phyloP scores from a whole-genome alignment of 495 filamentous ascomycete species.

The Pseudoneurospora amorphoporcata region DNA sequence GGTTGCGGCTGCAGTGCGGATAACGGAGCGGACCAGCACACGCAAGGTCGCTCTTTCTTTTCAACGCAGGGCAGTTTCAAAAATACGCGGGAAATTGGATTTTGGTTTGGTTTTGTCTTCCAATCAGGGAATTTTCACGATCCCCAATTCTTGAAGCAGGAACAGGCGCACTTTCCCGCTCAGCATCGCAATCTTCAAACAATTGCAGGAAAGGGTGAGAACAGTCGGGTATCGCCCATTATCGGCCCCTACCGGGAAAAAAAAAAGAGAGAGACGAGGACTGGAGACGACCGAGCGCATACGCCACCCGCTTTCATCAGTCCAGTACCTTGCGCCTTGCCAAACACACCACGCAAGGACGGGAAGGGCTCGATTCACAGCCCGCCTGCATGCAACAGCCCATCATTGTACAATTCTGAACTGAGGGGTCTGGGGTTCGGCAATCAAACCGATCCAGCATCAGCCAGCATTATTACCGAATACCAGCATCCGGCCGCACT shows the following conservation, averaged over 20 bases:
- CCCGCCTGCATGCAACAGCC: constrained; percentile 21
- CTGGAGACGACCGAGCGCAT: not conserved
- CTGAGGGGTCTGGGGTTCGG: not conserved
- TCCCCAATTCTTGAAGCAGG: not conserved
- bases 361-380: not conserved
- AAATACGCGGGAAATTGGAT: not conserved
- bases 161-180: not conserved
- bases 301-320: not conserved
- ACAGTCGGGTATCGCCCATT: not conserved
- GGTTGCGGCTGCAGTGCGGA: not conserved
- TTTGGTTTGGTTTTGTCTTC: not conserved
- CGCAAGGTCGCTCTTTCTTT: not conserved
- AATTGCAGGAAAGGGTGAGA: not conserved
- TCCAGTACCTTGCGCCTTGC: not conserved
- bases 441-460: not conserved
- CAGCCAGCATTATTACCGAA: not conserved
- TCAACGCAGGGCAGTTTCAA: not conserved
- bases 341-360: not conserved
- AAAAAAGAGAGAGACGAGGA: not conserved
- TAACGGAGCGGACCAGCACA: not conserved
- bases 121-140: not conserved
- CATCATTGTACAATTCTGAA: constrained; percentile 5
- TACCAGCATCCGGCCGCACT: not conserved
- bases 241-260: not conserved
- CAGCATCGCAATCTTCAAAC: not conserved